Evolutionary conservation across 441 rosid species (phyloP).

Genomic region (Pelargonium exstipulatum): DNA sequence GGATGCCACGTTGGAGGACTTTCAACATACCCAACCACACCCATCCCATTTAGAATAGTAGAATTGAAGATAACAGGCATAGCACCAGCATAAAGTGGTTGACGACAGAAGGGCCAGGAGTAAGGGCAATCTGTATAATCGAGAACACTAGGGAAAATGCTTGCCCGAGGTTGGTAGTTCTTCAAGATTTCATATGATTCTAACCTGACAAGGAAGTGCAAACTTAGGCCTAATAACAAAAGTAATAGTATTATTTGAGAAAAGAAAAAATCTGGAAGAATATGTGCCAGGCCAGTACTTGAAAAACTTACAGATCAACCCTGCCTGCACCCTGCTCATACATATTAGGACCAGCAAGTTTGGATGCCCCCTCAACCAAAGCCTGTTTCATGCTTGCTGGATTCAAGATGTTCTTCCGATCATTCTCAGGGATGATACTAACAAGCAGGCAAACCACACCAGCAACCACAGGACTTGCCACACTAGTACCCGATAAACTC

Average conservation of each 20-base stretch:
- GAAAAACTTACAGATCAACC: slow-evolving; percentile 75
- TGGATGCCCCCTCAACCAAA: slow-evolving; percentile 96
- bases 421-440: slow-evolving; percentile 71
- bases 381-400: slow-evolving; percentile 99
- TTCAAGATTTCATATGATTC: slow-evolving; percentile 91
- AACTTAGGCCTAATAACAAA: slow-evolving; percentile 26
- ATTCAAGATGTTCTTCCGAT: slow-evolving; percentile 64
- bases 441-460: slow-evolving; percentile 94
- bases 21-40: slow-evolving; percentile 76
- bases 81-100: slow-evolving; percentile 92
- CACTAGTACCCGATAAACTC: slow-evolving; percentile 97
- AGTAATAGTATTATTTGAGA: slow-evolving; percentile 8
- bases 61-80: slow-evolving; percentile 93
- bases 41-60: slow-evolving; percentile 93
- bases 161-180: slow-evolving; percentile 83
- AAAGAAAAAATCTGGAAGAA: slow-evolving; percentile 10
- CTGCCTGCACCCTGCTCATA: slow-evolving; percentile 98
- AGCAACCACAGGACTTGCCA: slow-evolving; percentile 99
- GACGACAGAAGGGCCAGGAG: slow-evolving; percentile 97
- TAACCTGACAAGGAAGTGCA: slow-evolving; percentile 57
- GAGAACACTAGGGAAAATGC: slow-evolving; percentile 85
- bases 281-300: neutral
- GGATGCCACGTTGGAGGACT: slow-evolving; percentile 93
- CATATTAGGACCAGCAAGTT: slow-evolving; percentile 91
- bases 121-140: slow-evolving; percentile 92